Evolutionary conservation across 2,329 filamentous ascomycete genomes (phyloP), one percentile per base, ranked within the genome.

Genomic region (Orbilia quercus): DNA sequence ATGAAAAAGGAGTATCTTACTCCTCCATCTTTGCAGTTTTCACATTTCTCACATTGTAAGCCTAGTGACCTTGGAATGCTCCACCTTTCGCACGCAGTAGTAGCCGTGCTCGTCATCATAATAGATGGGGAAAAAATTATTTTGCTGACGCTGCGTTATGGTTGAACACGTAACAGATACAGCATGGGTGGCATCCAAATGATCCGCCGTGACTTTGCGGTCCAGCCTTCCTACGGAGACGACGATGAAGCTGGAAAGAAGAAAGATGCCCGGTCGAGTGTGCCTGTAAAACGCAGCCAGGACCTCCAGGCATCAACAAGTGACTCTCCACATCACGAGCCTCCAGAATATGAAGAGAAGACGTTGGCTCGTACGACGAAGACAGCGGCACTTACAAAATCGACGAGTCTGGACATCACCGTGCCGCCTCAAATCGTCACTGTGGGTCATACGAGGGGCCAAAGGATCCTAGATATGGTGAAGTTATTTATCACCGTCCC

Each of bases 21-120:
- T 65, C 76, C 2, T 76, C 76, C 14, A 77, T 77, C 40, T 76
- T 78, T 67, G 75, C 74, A 53, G 75, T 77, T 7, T 75, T 77
- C 62, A 76, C 77, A 72, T 64, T 75, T 69, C 59, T 77, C 31
- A 75, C 63, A 55, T 67, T 78, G 77, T 78, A 76, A 60, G 76
- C 67, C 67, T 72, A 73, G 42, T 22, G 31, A 34, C 25, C 50
- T 50, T 66, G 69, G 58, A 73, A 73, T 66, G 69, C 48, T 60
- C 51, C 47, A 51, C 42, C 28, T 28, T 57, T 54, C 45, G 54
- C 65, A 25, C 36, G 58, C 50, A 65, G 53, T 20, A 59, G 55
- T 54, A n/a, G n/a, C n/a, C 12, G 36, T 28, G 1, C 1, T 25
- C n/a, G 14, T 34, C 11, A 47, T 48, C 25, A 20, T 59, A 14